Base-by-base conservation (phyloP, 441 rosid species). In the Brassica hybrid region DNA sequence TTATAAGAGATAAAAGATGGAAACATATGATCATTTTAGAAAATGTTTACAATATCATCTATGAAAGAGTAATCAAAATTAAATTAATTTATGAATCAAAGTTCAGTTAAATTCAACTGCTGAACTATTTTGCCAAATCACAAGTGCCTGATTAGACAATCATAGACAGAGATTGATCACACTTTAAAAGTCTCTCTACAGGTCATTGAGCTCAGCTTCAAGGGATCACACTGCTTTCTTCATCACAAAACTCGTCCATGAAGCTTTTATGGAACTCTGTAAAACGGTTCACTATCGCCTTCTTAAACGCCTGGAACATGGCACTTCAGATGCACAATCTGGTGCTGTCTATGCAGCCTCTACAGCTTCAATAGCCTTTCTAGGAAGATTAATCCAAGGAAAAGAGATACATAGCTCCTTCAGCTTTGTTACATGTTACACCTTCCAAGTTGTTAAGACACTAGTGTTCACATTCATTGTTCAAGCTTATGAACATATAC, bases 381-480 rank as follows among this genome's bases (percentile, higher is more conserved):
- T 91, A 34, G 98, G 97, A 82, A 92, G 68, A 6, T 84, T 81
- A 76, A 92, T 85, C 82, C 91, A 93, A 61, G 98, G 98, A 70
- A 94, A 30, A 94, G 0, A 97, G 91, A 77, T 94, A 94, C 97
- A 94, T 94, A 6, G 97, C 97, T 79, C 97, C 99, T 92, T 95
- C 98, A n/a, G 97, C 91, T 84, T 83, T 89, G 86, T 95, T 91
- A 82, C 99, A 95, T 17, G 94, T 95, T 56, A 93, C 82, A 4
- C 98, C 97, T 82, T 93, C 97, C 75, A 95, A 84, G 48, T 30
- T 30, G 34, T 30, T 30, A 30, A 30, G 34, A 30, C 7, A 30
- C 34, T 30, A 30, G 34, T 30, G 1, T 30, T 30, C 34, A 30
- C 34, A 30, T 30, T 30, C 34, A 30, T 30, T 30, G 34, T 30